Base-by-base conservation (phyloP, 2,329 filamentous ascomycete genomes). In the Talaromyces atroroseus region DNA sequence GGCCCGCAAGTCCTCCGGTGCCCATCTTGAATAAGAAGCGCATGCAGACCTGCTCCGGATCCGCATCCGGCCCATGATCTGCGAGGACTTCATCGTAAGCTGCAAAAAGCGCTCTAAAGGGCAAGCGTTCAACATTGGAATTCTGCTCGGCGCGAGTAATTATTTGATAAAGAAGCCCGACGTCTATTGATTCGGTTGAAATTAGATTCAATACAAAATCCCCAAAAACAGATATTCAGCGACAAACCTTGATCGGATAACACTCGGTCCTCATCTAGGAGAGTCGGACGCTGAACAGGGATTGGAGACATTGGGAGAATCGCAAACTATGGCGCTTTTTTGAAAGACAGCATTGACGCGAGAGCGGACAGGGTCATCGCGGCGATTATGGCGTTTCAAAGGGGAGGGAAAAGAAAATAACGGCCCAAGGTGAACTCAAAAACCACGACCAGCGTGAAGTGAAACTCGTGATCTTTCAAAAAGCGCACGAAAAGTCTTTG, bases 1-100 rank as follows among this genome's bases (percentile, higher is more conserved):
- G 72, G 48, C 81, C 80, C 57, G 79, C 78, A 64, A 83, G 62
- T 45, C 65, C 66, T 59, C 73, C 80, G 59, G 84, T 85, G 52
- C 89, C 88, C 68, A 96, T 84, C 65, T 86, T 86, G 69, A 94
- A 89, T 56, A 96, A 74, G 64, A 95, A 85, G 60, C 87, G 83
- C 61, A 90, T 85, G 65, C 91, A 86, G 63, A 88, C 83, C 63
- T 85, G 84, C 65, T 92, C 89, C 62, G 87, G 80, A 64, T 89
- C 85, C n/a, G 84, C 80, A 58, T 89, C 81, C 61, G 90, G 76
- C 8, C 34, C 87, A 75, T 88, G 78, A 61, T 84, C 78, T 5
- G 82, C 82, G n/a, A 95, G 81, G 44, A 92, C 80, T 56, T 83
- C 79, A 66, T 94, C 87, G 68, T 95, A 95, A 29, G 90, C 89